Conservation (phyloP, 306 rosid genomes). For the Cicer chorassanicum region DNA sequence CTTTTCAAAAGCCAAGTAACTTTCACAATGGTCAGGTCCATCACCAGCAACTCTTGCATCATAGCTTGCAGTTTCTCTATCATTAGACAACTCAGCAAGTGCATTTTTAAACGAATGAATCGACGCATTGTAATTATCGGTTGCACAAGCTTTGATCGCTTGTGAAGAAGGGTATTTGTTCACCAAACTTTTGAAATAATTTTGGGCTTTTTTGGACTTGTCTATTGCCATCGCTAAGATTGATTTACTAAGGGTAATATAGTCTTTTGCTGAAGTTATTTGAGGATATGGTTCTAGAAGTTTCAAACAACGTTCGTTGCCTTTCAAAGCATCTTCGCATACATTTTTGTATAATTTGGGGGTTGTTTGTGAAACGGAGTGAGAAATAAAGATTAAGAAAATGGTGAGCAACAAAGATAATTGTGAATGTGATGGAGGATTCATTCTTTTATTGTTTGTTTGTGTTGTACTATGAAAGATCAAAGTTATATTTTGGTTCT, state of each 20-base stretch:
- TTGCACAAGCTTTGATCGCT: constrained; percentile 10
- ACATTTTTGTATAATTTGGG: not conserved
- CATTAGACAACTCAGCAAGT: not conserved
- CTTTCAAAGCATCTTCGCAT: not conserved
- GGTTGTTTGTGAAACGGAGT: not conserved
- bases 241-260: not conserved
- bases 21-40: not conserved
- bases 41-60: not conserved
- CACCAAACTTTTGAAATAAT: not conserved
- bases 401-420: not conserved
- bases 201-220: not conserved
- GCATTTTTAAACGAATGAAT: not conserved
- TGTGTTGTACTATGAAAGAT: not conserved
- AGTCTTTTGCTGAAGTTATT: constrained; percentile 10
- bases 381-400: not conserved
- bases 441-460: not conserved
- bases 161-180: constrained; percentile 6
- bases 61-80: not conserved
- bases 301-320: not conserved
- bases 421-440: not conserved
- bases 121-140: not conserved
- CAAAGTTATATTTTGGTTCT: not conserved
- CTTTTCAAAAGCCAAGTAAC: not conserved
- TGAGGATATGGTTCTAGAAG: not conserved
- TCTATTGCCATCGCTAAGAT: not conserved